phyloP scores from a whole-genome alignment of 306 rosid genomes.

The Sindora glabra region DNA sequence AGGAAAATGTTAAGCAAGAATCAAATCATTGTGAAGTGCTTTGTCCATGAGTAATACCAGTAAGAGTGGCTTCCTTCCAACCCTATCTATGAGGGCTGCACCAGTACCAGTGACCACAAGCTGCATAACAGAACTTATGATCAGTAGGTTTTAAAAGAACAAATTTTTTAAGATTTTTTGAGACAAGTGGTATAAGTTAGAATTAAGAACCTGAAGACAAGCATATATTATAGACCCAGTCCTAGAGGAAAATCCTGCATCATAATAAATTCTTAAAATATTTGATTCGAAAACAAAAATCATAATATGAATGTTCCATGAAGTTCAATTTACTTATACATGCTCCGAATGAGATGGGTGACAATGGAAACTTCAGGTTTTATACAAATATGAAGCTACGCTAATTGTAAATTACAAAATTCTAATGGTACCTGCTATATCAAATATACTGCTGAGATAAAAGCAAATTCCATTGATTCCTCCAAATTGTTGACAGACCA shows the following conservation, averaged over 20 bases:
- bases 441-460: slow-evolving; percentile 70
- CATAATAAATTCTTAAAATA: background rate
- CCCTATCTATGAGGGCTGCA: slow-evolving; percentile 54
- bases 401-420: background rate
- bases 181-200: background rate
- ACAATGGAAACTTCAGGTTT: background rate
- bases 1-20: slow-evolving; percentile 5
- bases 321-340: background rate
- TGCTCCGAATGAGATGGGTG: background rate
- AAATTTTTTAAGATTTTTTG: background rate
- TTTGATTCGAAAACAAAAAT: background rate
- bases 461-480: slow-evolving; percentile 85
- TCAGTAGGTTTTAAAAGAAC: background rate
- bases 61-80: slow-evolving; percentile 80
- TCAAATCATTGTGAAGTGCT: background rate
- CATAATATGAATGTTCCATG: background rate
- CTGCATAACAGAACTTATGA: slow-evolving; percentile 27
- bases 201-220: slow-evolving; percentile 54
- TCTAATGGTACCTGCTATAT: slow-evolving; percentile 52
- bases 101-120: slow-evolving; percentile 56
- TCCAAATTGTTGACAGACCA: slow-evolving; percentile 90
- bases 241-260: slow-evolving; percentile 58
- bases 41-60: slow-evolving; percentile 35
- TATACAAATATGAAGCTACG: background rate
- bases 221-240: slow-evolving; percentile 60